Conservation (phyloP, 2,329 filamentous ascomycete genomes). For the Colletotrichum destructivum region DNA sequence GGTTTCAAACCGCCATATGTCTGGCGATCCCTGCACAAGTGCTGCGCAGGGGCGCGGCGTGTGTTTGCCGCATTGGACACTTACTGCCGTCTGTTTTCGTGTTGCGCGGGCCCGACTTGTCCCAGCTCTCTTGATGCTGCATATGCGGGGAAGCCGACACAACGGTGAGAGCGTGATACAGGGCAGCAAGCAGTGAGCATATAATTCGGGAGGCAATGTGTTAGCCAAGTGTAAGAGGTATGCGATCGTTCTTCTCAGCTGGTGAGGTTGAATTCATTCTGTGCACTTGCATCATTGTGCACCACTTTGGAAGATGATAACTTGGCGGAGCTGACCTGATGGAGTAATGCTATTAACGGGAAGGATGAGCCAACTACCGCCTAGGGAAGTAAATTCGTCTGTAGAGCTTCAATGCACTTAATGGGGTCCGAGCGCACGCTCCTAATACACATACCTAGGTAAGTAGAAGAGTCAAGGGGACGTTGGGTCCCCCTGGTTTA, state of each 20-base stretch:
- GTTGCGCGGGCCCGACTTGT: slow-evolving; percentile 20
- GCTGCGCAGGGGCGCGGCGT: slow-evolving; percentile 22
- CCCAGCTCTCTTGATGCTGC: slow-evolving; percentile 23
- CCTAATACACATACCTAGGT: not conserved
- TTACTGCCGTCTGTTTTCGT: slow-evolving; percentile 10
- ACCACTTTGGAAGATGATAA: not conserved
- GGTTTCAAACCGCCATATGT: slow-evolving; percentile 16
- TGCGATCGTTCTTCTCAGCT: not conserved
- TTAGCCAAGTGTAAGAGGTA: too few species aligned
- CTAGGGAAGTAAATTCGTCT: slow-evolving; percentile 1
- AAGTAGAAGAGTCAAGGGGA: slow-evolving; percentile 5
- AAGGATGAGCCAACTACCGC: slow-evolving; percentile 1
- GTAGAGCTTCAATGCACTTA: slow-evolving; percentile 26
- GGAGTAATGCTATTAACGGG: not conserved
- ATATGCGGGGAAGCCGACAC: slow-evolving; percentile 16
- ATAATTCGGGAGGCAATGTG: not conserved
- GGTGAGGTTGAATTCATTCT: not conserved
- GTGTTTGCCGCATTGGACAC: slow-evolving; percentile 11
- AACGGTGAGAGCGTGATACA: too few species aligned
- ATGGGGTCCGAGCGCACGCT: slow-evolving; percentile 18
- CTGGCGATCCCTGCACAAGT: slow-evolving; percentile 27
- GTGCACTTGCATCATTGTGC: not conserved
- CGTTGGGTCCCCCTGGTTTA: slow-evolving; percentile 15
- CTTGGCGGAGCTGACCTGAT: not conserved
- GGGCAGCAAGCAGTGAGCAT: not conserved